Base-by-base conservation (phyloP, 345 rosid species). In the Cardamine chenopodiifolia region DNA sequence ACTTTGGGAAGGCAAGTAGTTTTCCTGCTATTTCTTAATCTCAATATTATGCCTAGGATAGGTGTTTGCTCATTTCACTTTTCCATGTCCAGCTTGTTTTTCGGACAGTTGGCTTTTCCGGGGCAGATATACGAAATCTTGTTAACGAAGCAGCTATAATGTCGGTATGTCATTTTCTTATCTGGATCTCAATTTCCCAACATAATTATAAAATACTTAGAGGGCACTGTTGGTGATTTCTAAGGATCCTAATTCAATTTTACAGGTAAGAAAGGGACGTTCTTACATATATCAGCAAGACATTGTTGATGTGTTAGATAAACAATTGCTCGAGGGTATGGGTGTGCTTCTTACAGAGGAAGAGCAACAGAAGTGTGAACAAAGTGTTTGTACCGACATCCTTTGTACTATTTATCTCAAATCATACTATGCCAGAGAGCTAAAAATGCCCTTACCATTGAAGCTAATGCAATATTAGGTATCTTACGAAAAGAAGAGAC, bases 271-370 rank as follows among this genome's bases (percentile, higher is more conserved):
- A 79, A 91, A 88, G 82, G 97, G 92, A 40, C 95, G 87, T 76
- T 75, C 92, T 68, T 83, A 79, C 81, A 86, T 94, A 75, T 75
- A 63, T 78, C 98, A 94, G 86, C 88, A 90, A 81, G 98, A 94
- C 80, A 81, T 94, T 35, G 80, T 88, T 82, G 96, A 89, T 80
- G 97, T 91, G 76, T 78, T 94, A 80, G 97, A 94, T 77, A 94
- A 94, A 77, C 97, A 94, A 79, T 85, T 94, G 80, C 93, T 94
- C 14, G 98, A 94, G 84, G 98, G 98, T 53, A 90, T 94, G 97
- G 98, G 98, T 49, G 95, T 91, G 20, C 96, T 94, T 53, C 91
- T 94, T 63, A 91, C 97, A 15, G 96, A 91, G 81, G 98, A 94
- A 82, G 98, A 94, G 76, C 98, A 91, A 63, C 95, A 85, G 76